Base-by-base conservation (phyloP, 1,284 basidiomycete genomes). In the Cutaneotrichosporon daszewskae region DNA sequence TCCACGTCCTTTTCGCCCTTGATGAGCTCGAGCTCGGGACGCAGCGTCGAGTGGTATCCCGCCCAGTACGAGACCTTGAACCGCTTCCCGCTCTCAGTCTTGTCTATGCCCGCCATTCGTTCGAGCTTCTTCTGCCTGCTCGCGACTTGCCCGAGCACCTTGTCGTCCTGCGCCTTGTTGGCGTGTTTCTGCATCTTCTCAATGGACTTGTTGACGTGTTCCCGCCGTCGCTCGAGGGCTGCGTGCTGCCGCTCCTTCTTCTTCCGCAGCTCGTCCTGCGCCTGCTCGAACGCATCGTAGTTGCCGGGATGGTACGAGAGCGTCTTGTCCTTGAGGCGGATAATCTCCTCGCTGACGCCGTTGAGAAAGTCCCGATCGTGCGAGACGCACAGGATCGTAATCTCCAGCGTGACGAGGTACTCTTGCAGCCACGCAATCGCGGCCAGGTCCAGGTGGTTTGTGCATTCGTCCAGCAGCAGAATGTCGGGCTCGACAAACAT, bases 311-410 rank as follows among this genome's bases (percentile, higher is more conserved):
- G 50, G 54, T 83, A 81, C 11, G 72, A 63, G 3, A 87, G 73
- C 14, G 67, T 72, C 43, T 75, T 71, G 43, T 81, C 72, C 18
- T 80, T 77, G 28, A 86, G 74, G 16, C 81, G 74, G 43, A 86
- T 78, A 0, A 80, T 78, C 58, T 85, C 81, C n/a, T 84, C 77
- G 0, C 78, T 77, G 32, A 84, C 75, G 18, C 73, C 69, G 55
- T 84, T 79, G 17, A 83, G 69, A 58, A 87, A 86, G 23, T 77
- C 77, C 36, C 80, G 79, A 58, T 87, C 84, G 62, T 87, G 85
- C 1, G 83, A 80, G 19, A 82, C 71, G 42, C 75, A 69, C 22
- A 86, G 74, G 10, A 85, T 68, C 0, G 82, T 23, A 64, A 66
- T 32, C 69, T 62, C 43, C 14, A 68, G 63, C 1, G 72, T 49